Conservation (phyloP, 2,329 filamentous ascomycete species). For the Trichocomaceae sp. region DNA sequence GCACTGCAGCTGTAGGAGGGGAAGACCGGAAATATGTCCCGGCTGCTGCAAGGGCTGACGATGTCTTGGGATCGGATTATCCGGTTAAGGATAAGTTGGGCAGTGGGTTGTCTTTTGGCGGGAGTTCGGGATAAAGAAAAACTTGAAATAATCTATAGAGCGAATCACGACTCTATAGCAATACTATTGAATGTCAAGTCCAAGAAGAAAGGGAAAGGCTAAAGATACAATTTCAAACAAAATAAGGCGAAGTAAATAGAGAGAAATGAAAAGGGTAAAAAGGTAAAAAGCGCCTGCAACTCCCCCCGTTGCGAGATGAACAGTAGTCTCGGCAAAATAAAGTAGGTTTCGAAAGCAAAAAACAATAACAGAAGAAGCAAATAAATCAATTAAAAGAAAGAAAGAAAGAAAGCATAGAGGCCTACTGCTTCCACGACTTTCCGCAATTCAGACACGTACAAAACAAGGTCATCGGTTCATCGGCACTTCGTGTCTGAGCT, state of each 20-base stretch:
- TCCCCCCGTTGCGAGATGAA: constrained; percentile 11
- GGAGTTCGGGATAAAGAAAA: constrained; percentile 14
- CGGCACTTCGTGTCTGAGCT: constrained; percentile 88
- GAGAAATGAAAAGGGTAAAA: not conserved
- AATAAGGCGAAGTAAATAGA: not conserved
- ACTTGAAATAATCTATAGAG: not conserved
- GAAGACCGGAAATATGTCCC: constrained; percentile 10
- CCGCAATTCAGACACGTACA: constrained; percentile 44
- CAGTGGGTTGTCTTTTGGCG: constrained; percentile 18
- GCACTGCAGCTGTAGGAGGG: not conserved
- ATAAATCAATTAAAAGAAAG: not conserved
- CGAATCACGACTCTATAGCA: not conserved
- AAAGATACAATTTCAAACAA: constrained; percentile 7
- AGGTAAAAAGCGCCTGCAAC: constrained; percentile 6
- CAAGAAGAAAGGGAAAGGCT: not conserved
- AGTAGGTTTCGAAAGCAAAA: not conserved
- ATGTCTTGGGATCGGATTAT: constrained; percentile 3
- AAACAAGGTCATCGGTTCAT: constrained; percentile 65
- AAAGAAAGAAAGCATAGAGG: not conserved
- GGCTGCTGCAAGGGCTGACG: constrained; percentile 11
- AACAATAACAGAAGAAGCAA: constrained; percentile 1
- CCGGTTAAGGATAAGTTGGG: constrained; percentile 17
- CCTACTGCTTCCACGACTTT: constrained; percentile 41
- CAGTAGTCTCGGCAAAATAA: constrained; percentile 12
- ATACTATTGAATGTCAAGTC: not conserved